Evolutionary conservation across 2,329 filamentous ascomycete species (phyloP).

Genomic region (Penicillium decumbens): DNA sequence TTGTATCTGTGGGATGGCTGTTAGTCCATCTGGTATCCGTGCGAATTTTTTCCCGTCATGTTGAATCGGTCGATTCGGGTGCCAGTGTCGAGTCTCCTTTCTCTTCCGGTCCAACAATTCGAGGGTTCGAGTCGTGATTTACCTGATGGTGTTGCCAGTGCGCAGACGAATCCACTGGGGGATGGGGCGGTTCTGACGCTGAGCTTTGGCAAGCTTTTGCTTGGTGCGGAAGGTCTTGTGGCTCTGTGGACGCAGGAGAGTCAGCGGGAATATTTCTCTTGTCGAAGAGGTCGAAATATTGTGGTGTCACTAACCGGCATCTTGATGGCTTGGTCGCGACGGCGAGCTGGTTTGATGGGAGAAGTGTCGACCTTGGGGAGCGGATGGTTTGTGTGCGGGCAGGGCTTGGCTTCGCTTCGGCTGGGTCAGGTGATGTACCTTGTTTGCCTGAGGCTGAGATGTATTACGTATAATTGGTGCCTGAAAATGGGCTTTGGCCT

Average conservation of each 20-base stretch:
- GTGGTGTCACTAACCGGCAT: slow-evolving; percentile 49
- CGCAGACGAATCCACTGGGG: slow-evolving; percentile 99
- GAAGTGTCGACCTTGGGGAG: slow-evolving; percentile 34
- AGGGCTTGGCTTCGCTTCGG: slow-evolving; percentile 41
- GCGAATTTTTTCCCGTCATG: slow-evolving; percentile 3
- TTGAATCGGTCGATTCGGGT: slow-evolving; percentile 1
- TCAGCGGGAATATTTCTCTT: not conserved
- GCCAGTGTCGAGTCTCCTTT: not conserved
- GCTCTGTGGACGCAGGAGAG: slow-evolving; percentile 57
- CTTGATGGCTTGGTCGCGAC: slow-evolving; percentile 46
- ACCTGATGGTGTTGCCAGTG: slow-evolving; percentile 99
- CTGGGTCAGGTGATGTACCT: slow-evolving; percentile 33
- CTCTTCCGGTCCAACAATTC: not conserved
- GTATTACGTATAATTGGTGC: not conserved
- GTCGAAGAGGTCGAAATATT: not conserved
- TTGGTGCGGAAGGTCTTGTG: slow-evolving; percentile 99
- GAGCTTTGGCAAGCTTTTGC: slow-evolving; percentile 99
- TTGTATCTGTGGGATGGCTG: slow-evolving; percentile 71
- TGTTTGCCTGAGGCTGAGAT: slow-evolving; percentile 5
- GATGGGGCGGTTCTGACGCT: slow-evolving; percentile 99
- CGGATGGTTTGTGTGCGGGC: slow-evolving; percentile 39
- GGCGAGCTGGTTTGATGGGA: slow-evolving; percentile 39
- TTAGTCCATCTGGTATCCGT: not conserved
- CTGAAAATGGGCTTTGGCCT: not conserved
- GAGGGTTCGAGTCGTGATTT: slow-evolving; percentile 45